Evolutionary conservation across 441 rosid genomes (phyloP), one percentile per base, ranked within the genome.

Genomic region (Capsella rubella): DNA sequence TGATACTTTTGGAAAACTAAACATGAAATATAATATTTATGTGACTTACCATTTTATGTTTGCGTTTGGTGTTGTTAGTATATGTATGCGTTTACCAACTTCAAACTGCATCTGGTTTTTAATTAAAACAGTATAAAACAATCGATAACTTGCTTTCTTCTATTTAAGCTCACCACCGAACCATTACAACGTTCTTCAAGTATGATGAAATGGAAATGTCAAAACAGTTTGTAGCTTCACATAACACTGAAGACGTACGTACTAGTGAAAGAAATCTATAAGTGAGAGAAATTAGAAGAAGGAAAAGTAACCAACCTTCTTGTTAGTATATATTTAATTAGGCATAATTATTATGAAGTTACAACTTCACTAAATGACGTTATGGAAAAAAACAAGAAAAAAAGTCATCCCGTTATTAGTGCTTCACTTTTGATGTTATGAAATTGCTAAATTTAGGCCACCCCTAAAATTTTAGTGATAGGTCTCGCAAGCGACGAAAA

Each of bases 401-500:
- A 39, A 39, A 68, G 74, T 61, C 49, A 54, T 53, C 21, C 64
- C 65, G 34, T 46, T 50, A 62, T 76, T 69, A 62, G 18, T 53
- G 65, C 59, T 16, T 46, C 16, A 55, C 54, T 55, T 68, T 75
- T 69, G 71, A 53, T 34, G 71, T 54, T 76, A 32, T 9, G 21
- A 46, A 76, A 61, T 76, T 62, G 34, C 71, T 63, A 76, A 69
- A 63, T 54, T 54, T 63, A 69, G 71, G 21, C 8, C 29, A 75
- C 34, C 60, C 34, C 71, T 43, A 37, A n/a, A 69, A 31, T 59
- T 37, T 11, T 69, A 63, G 71, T 69, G 28, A 63, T 46, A 56
- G 51, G 54, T 55, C 45, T 69, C 63, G 16, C 12, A 46, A 62
- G 63, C 79, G 79, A 37, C 47, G 75, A 76, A 76, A 63, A 55